A percentile compares a stretch with the other conserved stretches of the same genome.
These are phyloP conservation scores for Grifola frondosa DNA, from an alignment of 1,284 basidiomycete genomes.

Conservation along the genomic window DNA sequence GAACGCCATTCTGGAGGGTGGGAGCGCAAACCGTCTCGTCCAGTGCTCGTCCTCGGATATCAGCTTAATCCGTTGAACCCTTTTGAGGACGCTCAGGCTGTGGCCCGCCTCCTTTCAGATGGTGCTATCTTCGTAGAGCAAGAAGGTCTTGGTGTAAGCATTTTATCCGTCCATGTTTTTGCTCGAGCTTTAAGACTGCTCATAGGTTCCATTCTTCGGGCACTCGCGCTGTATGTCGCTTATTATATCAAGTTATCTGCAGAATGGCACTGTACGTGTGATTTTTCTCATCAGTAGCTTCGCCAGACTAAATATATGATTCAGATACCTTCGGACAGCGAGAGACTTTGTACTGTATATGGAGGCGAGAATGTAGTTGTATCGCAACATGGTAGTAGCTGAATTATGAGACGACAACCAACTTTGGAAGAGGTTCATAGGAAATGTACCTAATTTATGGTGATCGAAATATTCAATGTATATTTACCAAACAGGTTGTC, in stretches of 20 bases:
- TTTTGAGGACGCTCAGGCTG: slow-evolving; percentile 10
- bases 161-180: not conserved
- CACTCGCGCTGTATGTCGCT: not conserved
- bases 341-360: not conserved
- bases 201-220: not conserved
- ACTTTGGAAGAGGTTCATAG: not conserved
- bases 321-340: not conserved
- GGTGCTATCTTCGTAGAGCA: slow-evolving; percentile 14
- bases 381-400: not conserved
- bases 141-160: slow-evolving; percentile 11
- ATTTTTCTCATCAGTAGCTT: not conserved
- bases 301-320: not conserved
- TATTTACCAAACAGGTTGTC: no score
- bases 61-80: slow-evolving; percentile 9
- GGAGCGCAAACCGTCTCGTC: slow-evolving; percentile 9
- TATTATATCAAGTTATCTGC: slow-evolving; percentile 1
- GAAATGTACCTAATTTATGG: no score
- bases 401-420: not conserved
- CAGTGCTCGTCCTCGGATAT: slow-evolving; percentile 15
- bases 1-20: slow-evolving; percentile 17
- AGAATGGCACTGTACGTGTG: not conserved
- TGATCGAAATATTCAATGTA: no score
- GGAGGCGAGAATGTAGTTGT: not conserved
- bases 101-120: slow-evolving; percentile 8
- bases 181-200: not conserved